A percentile compares a stretch with the other conserved stretches of the same genome.
phyloP scores from a whole-genome alignment of 225 moss, liverwort and hornwort species.

The Thuidium tamariscinum region DNA sequence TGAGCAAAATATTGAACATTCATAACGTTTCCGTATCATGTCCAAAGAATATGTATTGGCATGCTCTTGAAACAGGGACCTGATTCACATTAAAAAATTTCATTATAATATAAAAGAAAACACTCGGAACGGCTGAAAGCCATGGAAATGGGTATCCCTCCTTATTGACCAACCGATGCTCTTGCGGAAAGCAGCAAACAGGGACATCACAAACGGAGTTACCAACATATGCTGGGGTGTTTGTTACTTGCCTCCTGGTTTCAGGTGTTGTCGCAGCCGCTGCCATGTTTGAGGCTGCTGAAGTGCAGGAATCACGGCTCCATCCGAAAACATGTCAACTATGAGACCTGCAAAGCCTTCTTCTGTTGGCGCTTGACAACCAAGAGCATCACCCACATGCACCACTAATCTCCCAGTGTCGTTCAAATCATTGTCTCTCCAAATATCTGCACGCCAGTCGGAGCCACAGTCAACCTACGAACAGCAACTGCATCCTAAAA shows the following conservation, averaged over 20 bases:
- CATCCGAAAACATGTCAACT: constrained; percentile 68
- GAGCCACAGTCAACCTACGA: neutral
- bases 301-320: constrained; percentile 66
- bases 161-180: neutral
- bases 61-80: neutral
- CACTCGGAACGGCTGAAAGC: neutral
- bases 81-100: neutral
- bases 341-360: constrained; percentile 79
- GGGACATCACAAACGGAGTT: neutral
- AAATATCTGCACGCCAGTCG: neutral
- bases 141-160: neutral
- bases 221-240: neutral
- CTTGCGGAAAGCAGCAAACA: neutral
- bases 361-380: constrained; percentile 15
- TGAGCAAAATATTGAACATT: too few relatives aligned
- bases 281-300: constrained; percentile 57
- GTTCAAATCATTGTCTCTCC: neutral
- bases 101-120: neutral
- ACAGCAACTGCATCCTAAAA: neutral
- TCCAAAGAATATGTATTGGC: neutral
- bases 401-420: constrained; percentile 53
- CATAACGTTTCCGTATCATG: too few relatives aligned
- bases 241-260: constrained; percentile 33
- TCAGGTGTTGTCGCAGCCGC: constrained; percentile 28
- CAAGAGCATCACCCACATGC: constrained; percentile 61